Conservation (phyloP, 2,329 filamentous ascomycete species). For the Endoconidiophora polonica region DNA sequence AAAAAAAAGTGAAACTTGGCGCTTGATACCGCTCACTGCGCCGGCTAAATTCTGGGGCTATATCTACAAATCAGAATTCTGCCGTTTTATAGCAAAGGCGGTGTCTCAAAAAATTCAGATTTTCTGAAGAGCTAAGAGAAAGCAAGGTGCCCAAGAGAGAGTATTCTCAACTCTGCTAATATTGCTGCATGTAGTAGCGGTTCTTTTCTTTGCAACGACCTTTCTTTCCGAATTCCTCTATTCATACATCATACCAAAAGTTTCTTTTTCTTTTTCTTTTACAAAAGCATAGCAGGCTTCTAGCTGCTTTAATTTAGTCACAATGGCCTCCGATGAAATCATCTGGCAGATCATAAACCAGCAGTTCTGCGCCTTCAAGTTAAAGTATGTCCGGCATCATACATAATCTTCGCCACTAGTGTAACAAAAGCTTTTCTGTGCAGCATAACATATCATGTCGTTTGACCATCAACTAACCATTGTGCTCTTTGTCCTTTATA, state of each 20-base stretch:
- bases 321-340: slow-evolving; percentile 86
- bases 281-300: background rate
- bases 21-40: slow-evolving; percentile 1
- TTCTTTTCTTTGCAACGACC: background rate
- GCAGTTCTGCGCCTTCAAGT: slow-evolving; percentile 86
- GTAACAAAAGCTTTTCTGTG: background rate
- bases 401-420: background rate
- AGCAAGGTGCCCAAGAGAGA: background rate
- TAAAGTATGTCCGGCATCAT: slow-evolving; percentile 45
- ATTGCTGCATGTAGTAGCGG: background rate
- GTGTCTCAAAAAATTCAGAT: slow-evolving; percentile 13
- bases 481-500: background rate
- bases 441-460: background rate
- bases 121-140: slow-evolving; percentile 7
- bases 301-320: slow-evolving; percentile 15
- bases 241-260: background rate
- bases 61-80: slow-evolving; percentile 7
- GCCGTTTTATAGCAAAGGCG: slow-evolving; percentile 10
- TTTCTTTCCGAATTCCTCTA: slow-evolving; percentile 4
- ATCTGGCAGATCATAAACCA: slow-evolving; percentile 96
- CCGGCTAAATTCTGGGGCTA: slow-evolving; percentile 9
- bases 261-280: background rate
- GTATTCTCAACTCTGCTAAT: no score
- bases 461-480: background rate
- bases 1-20: background rate